These are phyloP conservation scores for Hymenoscyphus albidus DNA, from an alignment of 2,329 filamentous ascomycete species.

Conservation along the genomic window DNA sequence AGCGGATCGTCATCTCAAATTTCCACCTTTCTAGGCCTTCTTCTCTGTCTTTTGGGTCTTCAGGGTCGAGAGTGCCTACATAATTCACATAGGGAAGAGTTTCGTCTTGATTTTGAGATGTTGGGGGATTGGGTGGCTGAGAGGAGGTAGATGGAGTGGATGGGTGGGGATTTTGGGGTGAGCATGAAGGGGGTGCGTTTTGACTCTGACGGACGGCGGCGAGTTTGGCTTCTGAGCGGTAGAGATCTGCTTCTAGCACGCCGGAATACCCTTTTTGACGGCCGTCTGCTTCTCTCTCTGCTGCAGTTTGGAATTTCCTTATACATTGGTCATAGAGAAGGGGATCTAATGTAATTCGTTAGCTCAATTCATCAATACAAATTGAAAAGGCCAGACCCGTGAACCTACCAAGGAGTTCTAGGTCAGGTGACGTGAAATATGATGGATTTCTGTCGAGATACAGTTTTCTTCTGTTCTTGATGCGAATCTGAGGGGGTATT, in stretches of 20 bases:
- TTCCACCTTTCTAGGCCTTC: slow-evolving; percentile 35
- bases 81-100: slow-evolving; percentile 28
- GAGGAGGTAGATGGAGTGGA: slow-evolving; percentile 8
- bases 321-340: slow-evolving; percentile 36
- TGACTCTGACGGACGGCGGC: slow-evolving; percentile 26
- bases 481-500: slow-evolving; percentile 24
- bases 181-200: not conserved
- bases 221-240: slow-evolving; percentile 35
- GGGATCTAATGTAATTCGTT: slow-evolving; percentile 30
- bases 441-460: slow-evolving; percentile 35
- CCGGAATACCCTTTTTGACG: slow-evolving; percentile 36
- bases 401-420: slow-evolving; percentile 33
- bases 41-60: slow-evolving; percentile 32
- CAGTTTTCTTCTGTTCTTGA: slow-evolving; percentile 35
- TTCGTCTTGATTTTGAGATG: slow-evolving; percentile 4
- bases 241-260: slow-evolving; percentile 36
- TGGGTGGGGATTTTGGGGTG: not conserved
- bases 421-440: slow-evolving; percentile 35
- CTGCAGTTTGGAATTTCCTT: slow-evolving; percentile 33
- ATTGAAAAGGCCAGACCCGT: not conserved
- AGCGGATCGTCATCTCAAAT: slow-evolving; percentile 35
- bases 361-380: slow-evolving; percentile 11
- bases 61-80: slow-evolving; percentile 25
- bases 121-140: slow-evolving; percentile 10
- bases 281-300: slow-evolving; percentile 36